Evolutionary conservation across 345 rosid species (phyloP), one percentile per base, ranked within the genome.

Genomic region (Eucalyptus marginata): DNA sequence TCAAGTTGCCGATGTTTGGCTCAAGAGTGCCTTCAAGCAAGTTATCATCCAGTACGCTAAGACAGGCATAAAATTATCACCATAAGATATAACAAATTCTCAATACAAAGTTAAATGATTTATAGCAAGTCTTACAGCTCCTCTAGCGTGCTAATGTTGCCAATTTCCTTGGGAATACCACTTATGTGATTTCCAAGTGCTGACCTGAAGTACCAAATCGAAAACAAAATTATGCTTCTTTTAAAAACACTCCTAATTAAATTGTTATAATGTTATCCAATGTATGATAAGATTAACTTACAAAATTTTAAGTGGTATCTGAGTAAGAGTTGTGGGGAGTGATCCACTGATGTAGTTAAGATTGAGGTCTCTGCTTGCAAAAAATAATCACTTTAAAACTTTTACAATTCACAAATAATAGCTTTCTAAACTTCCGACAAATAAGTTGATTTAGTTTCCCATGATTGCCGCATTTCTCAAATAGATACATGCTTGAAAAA

Each of bases 341-440:
- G 98, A 66, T 91, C 99, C 99, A 89, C 46, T 94, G 80, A 97
- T 83, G 85, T 90, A 95, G 93, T 96, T 97, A 86, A 95, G 95
- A 36, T 91, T 84, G 62, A 97, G 95, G 92, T 97, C 96, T 15
- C 99, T 96, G 95, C 86, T 46, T 43, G 86, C 86, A 81, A 40
- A 36, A 86, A 44, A 6, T 13, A 8, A 7, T 33, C 85, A 79
- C 25, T 50, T 50, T 50, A 7, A 27, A 24, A 54, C 62, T n/a
- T n/a, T 29, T 49, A 31, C 54, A 49, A 86, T 54, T 59, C 31
- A 3, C 16, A 11, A 59, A 29, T 20, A 52, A 50, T 50, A 50
- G 58, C 20, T 52, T 52, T 7, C 31, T 59, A 27, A 59, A 59
- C 14, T 59, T 59, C 7, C 0, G 2, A 27, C 7, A 27, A 11